Evolutionary conservation across 2,329 filamentous ascomycete species (phyloP).

Genomic region (Pestalotiopsis sp.): DNA sequence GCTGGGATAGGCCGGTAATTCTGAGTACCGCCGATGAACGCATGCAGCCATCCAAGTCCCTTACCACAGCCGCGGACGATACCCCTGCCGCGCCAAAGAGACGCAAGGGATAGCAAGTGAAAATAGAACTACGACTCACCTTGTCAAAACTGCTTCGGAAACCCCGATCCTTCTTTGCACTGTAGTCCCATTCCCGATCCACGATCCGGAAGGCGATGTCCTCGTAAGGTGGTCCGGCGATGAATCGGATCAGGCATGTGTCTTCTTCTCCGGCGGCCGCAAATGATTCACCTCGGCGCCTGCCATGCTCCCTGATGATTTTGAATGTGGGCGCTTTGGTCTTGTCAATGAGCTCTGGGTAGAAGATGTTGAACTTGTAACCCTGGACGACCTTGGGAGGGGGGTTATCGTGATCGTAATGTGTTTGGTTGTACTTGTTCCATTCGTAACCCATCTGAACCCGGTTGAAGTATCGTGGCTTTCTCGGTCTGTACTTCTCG

Average conservation of each 20-base stretch:
- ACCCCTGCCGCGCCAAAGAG: conserved; percentile 18
- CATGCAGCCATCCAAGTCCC: neutral
- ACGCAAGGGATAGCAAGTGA: conserved; percentile 15
- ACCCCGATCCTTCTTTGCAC: conserved; percentile 89
- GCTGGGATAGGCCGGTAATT: neutral
- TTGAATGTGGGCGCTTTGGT: conserved; percentile 92
- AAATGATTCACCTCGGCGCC: conserved; percentile 87
- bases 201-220: conserved; percentile 97
- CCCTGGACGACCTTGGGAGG: conserved; percentile 98
- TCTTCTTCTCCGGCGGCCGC: conserved; percentile 94
- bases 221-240: conserved; percentile 93
- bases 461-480: conserved; percentile 95
- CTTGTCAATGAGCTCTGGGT: conserved; percentile 95
- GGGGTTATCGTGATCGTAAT: conserved; percentile 98
- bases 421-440: conserved; percentile 99
- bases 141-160: conserved; percentile 98
- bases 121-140: conserved; percentile 55
- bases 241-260: conserved; percentile 94
- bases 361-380: conserved; percentile 99
- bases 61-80: neutral
- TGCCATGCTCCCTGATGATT: conserved; percentile 90
- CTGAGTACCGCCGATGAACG: neutral
- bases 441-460: conserved; percentile 99
- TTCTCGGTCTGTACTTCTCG: conserved; percentile 83
- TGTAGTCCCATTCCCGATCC: conserved; percentile 99